Evolutionary conservation across 2,329 filamentous ascomycete species (phyloP), one percentile per base, ranked within the genome.

Genomic region (Aspergillus sp.): DNA sequence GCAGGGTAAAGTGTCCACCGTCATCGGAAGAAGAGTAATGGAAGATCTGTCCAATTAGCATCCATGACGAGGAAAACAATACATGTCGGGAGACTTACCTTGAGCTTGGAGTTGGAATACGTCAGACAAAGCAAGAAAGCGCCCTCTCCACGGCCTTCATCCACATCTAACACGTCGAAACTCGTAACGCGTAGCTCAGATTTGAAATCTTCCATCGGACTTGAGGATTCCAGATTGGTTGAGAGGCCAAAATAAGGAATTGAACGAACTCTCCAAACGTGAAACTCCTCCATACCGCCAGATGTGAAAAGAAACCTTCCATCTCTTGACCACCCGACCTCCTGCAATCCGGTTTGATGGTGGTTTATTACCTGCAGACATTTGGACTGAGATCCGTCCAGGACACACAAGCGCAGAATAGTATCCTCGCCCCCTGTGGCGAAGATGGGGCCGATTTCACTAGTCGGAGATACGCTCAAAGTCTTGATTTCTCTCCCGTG

Each of bases 401-500:
- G 24, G 68, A 57, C 3, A 61, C 48, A 50, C 70, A 95, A 26
- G 97, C 81, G 30, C 89, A 86, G 55, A 99, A 88, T 13, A 81
- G 74, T 0, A 62, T 89, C 87, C 67, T 89, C 87, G 0, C 84
- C 82, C 0, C 86, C 87, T 1, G 86, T 89, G 1, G 84, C 86
- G 33, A 89, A 74, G 4, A 87, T 64, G 4, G 60, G 50, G 51
- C 55, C 50, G 11, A 24, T 43, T 30, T 41, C 56, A 16, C 49
- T 41, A 14, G 57, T 16, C 2, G 61, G 63, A 0, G 77, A 78
- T 2, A 81, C 64, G 17, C 83, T 79, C 55, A 82, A 70, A 2
- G 82, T 73, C 67, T 89, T 89, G 60, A 97, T 88, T 71, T 99
- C 94, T 50, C 94, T 79, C 0, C 94, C 94, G 69, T 99, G 94